Percentiles rank a stretch among this genome's conserved stretches.
phyloP scores from a whole-genome alignment of 1,139 yeast species.

The Suhomyces anneliseae region DNA sequence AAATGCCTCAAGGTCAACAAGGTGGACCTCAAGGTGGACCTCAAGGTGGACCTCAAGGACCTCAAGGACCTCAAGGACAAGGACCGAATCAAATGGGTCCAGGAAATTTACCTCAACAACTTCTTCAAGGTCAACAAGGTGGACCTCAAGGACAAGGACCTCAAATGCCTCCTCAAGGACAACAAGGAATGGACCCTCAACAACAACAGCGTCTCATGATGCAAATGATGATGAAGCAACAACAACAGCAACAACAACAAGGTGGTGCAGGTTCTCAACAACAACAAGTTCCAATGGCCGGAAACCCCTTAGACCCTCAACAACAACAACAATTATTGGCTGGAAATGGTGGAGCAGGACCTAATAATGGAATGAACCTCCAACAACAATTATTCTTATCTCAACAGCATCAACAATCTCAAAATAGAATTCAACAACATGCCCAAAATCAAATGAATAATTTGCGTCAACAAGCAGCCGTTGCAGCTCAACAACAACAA shows the following conservation, averaged over 20 bases:
- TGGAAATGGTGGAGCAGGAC: slow-evolving; percentile 3
- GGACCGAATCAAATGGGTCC: neutral
- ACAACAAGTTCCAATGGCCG: slow-evolving; percentile 16
- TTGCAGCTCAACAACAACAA: slow-evolving; percentile 32
- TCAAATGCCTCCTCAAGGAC: slow-evolving; percentile 11
- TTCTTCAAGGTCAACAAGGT: slow-evolving; percentile 10
- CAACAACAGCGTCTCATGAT: slow-evolving; percentile 24
- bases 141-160: slow-evolving; percentile 5
- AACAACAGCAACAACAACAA: slow-evolving; percentile 20
- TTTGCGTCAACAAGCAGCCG: slow-evolving; percentile 47
- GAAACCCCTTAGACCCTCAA: slow-evolving; percentile 24
- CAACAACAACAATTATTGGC: slow-evolving; percentile 17
- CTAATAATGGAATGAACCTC: slow-evolving; percentile 14
- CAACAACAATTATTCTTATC: slow-evolving; percentile 31
- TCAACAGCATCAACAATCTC: slow-evolving; percentile 22
- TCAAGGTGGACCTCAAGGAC: slow-evolving; percentile 4
- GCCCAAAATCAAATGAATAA: slow-evolving; percentile 56
- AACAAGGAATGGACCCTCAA: slow-evolving; percentile 13
- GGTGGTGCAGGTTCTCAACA: slow-evolving; percentile 13
- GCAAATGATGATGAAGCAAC: slow-evolving; percentile 28
- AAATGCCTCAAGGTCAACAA: slow-evolving; percentile 10
- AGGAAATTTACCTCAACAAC: slow-evolving; percentile 7
- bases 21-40: slow-evolving; percentile 5
- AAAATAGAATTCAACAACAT: slow-evolving; percentile 45
- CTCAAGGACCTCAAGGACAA: slow-evolving; percentile 4